Evolutionary conservation across 2,329 filamentous ascomycete genomes (phyloP), one percentile per base, ranked within the genome.

Genomic region (Cercospora zeae-maydis): DNA sequence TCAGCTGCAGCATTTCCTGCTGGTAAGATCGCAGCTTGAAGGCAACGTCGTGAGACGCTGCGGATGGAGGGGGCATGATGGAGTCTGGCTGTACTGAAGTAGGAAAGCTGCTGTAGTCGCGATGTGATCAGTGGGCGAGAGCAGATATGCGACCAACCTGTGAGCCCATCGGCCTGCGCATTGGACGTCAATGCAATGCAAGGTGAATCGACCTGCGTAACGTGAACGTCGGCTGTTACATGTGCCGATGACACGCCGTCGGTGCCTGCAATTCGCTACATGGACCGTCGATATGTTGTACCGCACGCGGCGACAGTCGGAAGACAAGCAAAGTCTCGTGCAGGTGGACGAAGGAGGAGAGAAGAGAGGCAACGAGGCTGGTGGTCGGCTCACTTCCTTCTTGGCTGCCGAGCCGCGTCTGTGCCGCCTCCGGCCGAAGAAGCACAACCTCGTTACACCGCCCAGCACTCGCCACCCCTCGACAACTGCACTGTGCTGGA

Each of bases 1-100:
- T 80, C 60, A 75, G 74, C 45, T 79, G 75, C 2, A 82, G 74
- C 80, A 82, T 82, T 67, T 82, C 80, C 67, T 77, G 71, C 73
- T 82, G 80, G 63, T 82, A 82, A 1, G 76, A 74, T 10, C 80
- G 78, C 5, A 80, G 71, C 24, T 42, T 60, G 45, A 59, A 14
- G 42, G 42, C 42, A 13, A 27, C 6, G 21, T 27, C 42, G 42
- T 2, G 42, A 30, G 42, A 19, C 21, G 42, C 42, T 49, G 42
- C 42, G 13, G 21, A 21, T n/a, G 5, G 13, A n/a, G 13, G 13
- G 1, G 24, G 11, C 42, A 47, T 49, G 21, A 8, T 27, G 42
- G 8, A 27, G 11, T 5, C 21, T 14, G 19, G 2, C 4, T 24
- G 42, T 5, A 14, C 21, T 14, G 42, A 9, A 6, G 11, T 4